phyloP scores from a whole-genome alignment of 2,329 filamentous ascomycete species.

The Huntiella omanensis region DNA sequence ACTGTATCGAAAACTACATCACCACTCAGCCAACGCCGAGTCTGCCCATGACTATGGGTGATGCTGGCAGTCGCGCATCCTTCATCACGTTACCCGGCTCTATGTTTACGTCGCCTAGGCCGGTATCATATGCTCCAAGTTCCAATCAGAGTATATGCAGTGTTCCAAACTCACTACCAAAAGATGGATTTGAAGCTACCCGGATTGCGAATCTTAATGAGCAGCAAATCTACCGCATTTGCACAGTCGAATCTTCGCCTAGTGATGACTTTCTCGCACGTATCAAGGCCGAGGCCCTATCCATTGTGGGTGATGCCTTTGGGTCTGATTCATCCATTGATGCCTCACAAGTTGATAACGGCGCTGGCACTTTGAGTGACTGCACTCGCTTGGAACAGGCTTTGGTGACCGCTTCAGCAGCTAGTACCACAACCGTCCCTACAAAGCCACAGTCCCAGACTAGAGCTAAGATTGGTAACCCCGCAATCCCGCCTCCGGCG shows the following conservation, averaged over 20 bases:
- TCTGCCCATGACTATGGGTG: slow-evolving; percentile 9
- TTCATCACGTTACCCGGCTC: slow-evolving; percentile 10
- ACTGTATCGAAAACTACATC: slow-evolving; percentile 8
- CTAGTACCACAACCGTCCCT: neutral
- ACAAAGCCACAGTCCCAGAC: neutral
- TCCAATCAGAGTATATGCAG: neutral
- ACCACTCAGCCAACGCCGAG: slow-evolving; percentile 8
- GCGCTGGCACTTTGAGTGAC: neutral
- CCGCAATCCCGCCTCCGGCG: neutral
- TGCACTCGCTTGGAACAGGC: neutral
- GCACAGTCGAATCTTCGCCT: slow-evolving; percentile 1
- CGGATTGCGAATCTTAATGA: neutral
- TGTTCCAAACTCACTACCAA: neutral
- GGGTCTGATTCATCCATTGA: neutral
- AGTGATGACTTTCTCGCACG: slow-evolving; percentile 6
- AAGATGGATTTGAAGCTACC: neutral
- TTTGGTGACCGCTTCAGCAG: neutral
- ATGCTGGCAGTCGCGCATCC: slow-evolving; percentile 8
- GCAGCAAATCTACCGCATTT: slow-evolving; percentile 7
- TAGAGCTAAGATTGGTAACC: neutral
- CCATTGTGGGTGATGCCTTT: slow-evolving; percentile 4
- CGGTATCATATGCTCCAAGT: neutral
- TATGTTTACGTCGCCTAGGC: slow-evolving; percentile 5
- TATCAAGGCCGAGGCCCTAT: slow-evolving; percentile 8
- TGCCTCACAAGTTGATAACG: neutral